phyloP scores from a whole-genome alignment of 2,329 filamentous ascomycete genomes.

The Aspergillus vadensis region DNA sequence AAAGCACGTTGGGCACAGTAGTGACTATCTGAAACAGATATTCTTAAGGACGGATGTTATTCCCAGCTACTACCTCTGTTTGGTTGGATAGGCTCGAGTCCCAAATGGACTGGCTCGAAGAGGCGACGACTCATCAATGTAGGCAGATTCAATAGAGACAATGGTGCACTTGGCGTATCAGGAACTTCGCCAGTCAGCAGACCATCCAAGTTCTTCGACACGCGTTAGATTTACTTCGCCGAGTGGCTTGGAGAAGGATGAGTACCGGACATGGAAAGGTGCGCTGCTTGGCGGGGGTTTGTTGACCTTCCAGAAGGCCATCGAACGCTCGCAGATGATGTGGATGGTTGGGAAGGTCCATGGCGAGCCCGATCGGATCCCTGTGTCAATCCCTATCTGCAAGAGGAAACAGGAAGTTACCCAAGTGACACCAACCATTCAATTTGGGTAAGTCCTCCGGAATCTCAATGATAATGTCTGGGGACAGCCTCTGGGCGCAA shows the following conservation, averaged over 20 bases:
- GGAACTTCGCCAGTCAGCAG: slow-evolving; percentile 12
- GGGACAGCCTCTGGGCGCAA: not conserved
- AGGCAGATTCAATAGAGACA: not conserved
- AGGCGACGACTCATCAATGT: not conserved
- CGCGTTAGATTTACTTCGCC: not conserved
- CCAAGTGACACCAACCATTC: not conserved
- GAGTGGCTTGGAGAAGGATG: not conserved
- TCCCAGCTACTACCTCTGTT: not conserved
- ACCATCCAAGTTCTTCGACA: slow-evolving; percentile 2
- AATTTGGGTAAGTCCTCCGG: not conserved
- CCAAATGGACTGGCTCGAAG: not conserved
- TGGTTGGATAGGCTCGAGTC: not conserved
- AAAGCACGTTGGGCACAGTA: not conserved
- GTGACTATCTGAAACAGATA: not conserved
- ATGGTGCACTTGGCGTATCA: not conserved
- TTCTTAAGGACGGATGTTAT: not conserved
- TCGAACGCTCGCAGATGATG: slow-evolving; percentile 9
- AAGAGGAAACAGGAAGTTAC: not conserved
- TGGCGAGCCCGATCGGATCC: not conserved
- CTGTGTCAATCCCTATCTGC: slow-evolving; percentile 2
- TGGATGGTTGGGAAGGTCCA: not conserved
- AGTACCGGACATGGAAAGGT: slow-evolving; percentile 15
- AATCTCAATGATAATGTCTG: not conserved
- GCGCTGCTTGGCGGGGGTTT: slow-evolving; percentile 11
- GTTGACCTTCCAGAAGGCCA: slow-evolving; percentile 19